phyloP scores from a whole-genome alignment of 495 filamentous ascomycete species.

The Podospora didyma region DNA sequence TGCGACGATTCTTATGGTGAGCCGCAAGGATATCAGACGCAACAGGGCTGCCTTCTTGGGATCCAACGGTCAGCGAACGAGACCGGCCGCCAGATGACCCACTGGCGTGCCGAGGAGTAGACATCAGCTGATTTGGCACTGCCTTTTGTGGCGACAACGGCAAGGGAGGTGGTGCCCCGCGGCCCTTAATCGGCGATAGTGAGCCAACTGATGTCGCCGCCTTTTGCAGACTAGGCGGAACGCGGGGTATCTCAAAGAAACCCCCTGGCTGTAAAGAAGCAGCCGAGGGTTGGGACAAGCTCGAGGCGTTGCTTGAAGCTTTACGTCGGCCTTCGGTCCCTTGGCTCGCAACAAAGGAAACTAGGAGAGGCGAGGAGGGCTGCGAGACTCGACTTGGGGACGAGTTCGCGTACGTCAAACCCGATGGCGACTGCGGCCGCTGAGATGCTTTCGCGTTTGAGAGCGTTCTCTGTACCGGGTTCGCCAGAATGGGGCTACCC shows the following conservation, averaged over 20 bases:
- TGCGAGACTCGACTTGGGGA: constrained; percentile 86
- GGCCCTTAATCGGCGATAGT: constrained; percentile 72
- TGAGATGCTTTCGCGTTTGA: constrained; percentile 71
- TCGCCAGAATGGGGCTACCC: constrained; percentile 76
- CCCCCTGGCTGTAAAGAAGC: constrained; percentile 68
- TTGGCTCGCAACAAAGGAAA: constrained; percentile 83
- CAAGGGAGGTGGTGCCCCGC: constrained; percentile 51
- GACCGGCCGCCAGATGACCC: constrained; percentile 53
- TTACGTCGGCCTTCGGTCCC: constrained; percentile 45
- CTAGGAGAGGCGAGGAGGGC: constrained; percentile 88
- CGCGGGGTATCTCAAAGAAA: constrained; percentile 66
- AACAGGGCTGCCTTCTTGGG: constrained; percentile 75
- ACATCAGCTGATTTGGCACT: constrained; percentile 27
- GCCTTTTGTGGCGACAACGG: constrained; percentile 49
- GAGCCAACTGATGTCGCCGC: constrained; percentile 57
- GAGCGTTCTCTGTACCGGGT: constrained; percentile 74
- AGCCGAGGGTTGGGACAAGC: constrained; percentile 72
- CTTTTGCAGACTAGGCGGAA: constrained; percentile 57
- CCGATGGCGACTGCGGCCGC: constrained; percentile 81
- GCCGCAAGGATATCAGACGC: constrained; percentile 64
- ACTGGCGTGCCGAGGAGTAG: constrained; percentile 44
- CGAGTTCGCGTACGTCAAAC: constrained; percentile 70
- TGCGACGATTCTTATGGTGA: constrained; percentile 82
- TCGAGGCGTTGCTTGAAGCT: constrained; percentile 84
- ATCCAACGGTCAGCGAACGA: constrained; percentile 89